Evolutionary conservation across 139 green algal species (phyloP).

Genomic region (Zygnema circumcarinatum): DNA sequence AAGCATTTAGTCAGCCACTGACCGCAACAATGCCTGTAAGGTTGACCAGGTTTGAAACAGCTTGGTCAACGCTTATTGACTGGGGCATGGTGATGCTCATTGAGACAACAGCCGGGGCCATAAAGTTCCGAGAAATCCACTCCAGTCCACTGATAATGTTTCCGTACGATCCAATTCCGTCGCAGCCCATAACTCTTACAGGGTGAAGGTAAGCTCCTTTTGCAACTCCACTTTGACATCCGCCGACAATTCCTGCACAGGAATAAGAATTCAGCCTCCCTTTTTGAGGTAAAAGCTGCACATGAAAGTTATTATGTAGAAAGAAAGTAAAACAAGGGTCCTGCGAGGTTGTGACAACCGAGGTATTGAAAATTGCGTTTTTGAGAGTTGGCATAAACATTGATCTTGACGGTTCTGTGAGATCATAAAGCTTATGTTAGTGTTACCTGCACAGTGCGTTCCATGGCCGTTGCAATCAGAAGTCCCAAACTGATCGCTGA

Average conservation of each 20-base stretch:
- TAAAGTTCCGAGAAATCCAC: conserved; percentile 33
- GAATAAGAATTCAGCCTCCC: too few species aligned
- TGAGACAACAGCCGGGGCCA: conserved; percentile 39
- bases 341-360: too few species aligned
- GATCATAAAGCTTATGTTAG: too few species aligned
- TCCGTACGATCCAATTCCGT: conserved; percentile 26
- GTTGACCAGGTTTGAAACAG: conserved; percentile 41
- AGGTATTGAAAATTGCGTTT: too few species aligned
- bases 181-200: conserved; percentile 42
- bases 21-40: conserved; percentile 19
- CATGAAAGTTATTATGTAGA: too few species aligned
- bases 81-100: conserved; percentile 48
- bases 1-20: too few species aligned
- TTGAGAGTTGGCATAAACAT: too few species aligned
- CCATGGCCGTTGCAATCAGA: conserved; percentile 48
- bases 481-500: conserved; percentile 28
- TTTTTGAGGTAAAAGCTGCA: too few species aligned
- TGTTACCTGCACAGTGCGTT: conserved; percentile 45
- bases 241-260: conserved; percentile 19
- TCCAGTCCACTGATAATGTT: conserved; percentile 42
- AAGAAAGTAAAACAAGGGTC: too few species aligned
- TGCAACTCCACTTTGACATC: conserved; percentile 27
- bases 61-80: conserved; percentile 25
- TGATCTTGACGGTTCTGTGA: too few species aligned
- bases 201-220: conserved; percentile 36